These are phyloP conservation scores for Bruguiera parviflora DNA, from an alignment of 345 rosid species.

Conservation along the genomic window DNA sequence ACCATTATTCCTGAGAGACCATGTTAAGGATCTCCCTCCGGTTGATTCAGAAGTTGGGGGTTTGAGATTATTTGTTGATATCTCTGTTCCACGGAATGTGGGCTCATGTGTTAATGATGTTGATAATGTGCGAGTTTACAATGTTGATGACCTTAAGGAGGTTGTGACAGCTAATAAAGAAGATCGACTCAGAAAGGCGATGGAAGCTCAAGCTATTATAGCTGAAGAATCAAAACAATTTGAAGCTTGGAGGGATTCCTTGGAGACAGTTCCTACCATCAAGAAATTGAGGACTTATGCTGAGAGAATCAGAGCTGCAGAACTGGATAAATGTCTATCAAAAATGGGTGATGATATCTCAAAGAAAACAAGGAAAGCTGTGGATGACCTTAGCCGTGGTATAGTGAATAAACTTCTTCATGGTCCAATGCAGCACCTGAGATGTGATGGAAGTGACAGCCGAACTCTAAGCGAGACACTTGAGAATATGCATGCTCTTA, in stretches of 20 bases:
- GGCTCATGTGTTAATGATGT: conserved; percentile 66
- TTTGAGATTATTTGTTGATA: conserved; percentile 74
- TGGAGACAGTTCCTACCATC: conserved; percentile 93
- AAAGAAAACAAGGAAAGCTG: conserved; percentile 79
- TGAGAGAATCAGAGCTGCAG: conserved; percentile 73
- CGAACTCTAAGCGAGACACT: conserved; percentile 77
- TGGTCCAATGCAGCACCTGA: conserved; percentile 97
- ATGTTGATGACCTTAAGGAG: conserved; percentile 93
- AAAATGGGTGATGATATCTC: conserved; percentile 88
- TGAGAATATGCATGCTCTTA: conserved; percentile 97
- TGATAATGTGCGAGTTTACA: conserved; percentile 59
- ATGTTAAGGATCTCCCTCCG: conserved; percentile 52
- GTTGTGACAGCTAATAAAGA: conserved; percentile 99
- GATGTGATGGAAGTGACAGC: conserved; percentile 84
- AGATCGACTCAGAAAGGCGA: conserved; percentile 82
- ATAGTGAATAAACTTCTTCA: conserved; percentile 92
- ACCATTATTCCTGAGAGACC: conserved; percentile 67
- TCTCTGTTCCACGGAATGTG: conserved; percentile 89
- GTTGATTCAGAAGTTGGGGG: conserved; percentile 58
- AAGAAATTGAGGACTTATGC: conserved; percentile 93
- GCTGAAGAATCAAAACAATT: conserved; percentile 77
- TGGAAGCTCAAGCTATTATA: conserved; percentile 90
- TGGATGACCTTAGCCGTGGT: conserved; percentile 89
- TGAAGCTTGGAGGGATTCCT: conserved; percentile 92
- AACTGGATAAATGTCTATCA: conserved; percentile 85